Base-by-base conservation (phyloP, 2,329 filamentous ascomycete species). In the Coniella lustricola region DNA sequence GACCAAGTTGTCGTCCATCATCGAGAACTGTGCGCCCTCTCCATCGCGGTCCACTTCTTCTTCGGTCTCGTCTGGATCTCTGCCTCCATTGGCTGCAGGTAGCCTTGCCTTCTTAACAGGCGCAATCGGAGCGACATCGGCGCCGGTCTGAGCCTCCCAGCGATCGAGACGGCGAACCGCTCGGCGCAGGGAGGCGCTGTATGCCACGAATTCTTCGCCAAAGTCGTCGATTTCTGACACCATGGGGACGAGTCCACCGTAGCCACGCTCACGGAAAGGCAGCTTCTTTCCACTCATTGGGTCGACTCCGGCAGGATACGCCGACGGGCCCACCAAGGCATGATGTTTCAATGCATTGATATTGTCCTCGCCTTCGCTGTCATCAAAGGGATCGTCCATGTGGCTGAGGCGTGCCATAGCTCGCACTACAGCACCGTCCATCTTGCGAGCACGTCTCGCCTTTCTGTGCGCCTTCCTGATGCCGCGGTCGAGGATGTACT, bases 401-500 rank as follows among this genome's bases (percentile, higher is more conserved):
- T 72, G 63, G 40, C 79, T 75, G 17, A 85, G 73, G 18, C 87
- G 77, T 48, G 76, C 77, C 65, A 82, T 81, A 1, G 84, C 79
- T 36, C 85, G 75, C 55, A 84, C 71, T 46, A 91, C 75, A 8
- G 79, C 73, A 12, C 86, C 84, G 50, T 89, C 81, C 34, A 22
- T 46, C 36, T 51, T 54, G 3, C 52, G 52, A 46, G 74, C 70
- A 17, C 77, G 76, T 4, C 87, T 79, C 12, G 81, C 76, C 48
- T 72, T 72, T 60, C 82, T 78, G 59, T 90, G 84, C 44, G 79
- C 73, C 54, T 74, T 76, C 42, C 84, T 79, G 31, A 91, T 70
- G 25, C 84, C 83, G n/a, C 83, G 80, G 56, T 88, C 84, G 14
- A 93, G 76, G 44, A 89, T 87, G 58, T 90, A 84, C 59, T 90